Evolutionary conservation across 2,329 filamentous ascomycete genomes (phyloP), one percentile per base, ranked within the genome.

Genomic region (Microcyclospora tardicrescens): DNA sequence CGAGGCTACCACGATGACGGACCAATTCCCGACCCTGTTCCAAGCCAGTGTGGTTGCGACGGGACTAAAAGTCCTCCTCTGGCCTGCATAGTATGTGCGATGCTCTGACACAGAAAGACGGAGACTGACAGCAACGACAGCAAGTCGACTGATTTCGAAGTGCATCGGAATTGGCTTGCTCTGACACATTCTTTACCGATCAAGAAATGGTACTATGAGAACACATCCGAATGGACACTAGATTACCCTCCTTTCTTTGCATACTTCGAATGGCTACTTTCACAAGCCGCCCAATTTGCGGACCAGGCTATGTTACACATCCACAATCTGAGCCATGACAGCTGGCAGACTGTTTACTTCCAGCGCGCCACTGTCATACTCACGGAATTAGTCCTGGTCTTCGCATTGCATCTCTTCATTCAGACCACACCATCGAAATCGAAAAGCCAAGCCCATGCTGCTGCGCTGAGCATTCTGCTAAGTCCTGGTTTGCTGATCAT

Each of bases 201-300:
- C 36, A 77, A 82, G 61, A 71, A 93, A 50, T 98, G 91, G 91
- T 98, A 98, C 64, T 87, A 81, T 58, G 91, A 98, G 70, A 81
- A 87, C 65, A 94, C 87, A 2, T 98, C 91, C 42, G 85, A 96
- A 84, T 98, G 91, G 91, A 98, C 91, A 0, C 79, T 98, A 56
- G 91, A 98, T 66, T 98, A 98, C 59, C 91, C 91, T 27, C 91
- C 91, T 6, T 95, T 96, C 65, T 98, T 98, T 58, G 91, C 91
- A 50, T 87, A 83, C 59, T 95, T 96, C 64, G 91, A 98, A 70
- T 96, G 85, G 85, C 59, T 78, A 33, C 71, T 98, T 53, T 91
- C 89, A 34, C 83, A 91, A 53, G 68, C 78, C 41, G 91, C 87
- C 16, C 74, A 69, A 47, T 75, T 83, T 57, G 71, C 77, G 45